Evolutionary conservation across 495 filamentous ascomycete genomes (phyloP), one percentile per base, ranked within the genome.

Genomic region (Talaromyces proteolyticus): DNA sequence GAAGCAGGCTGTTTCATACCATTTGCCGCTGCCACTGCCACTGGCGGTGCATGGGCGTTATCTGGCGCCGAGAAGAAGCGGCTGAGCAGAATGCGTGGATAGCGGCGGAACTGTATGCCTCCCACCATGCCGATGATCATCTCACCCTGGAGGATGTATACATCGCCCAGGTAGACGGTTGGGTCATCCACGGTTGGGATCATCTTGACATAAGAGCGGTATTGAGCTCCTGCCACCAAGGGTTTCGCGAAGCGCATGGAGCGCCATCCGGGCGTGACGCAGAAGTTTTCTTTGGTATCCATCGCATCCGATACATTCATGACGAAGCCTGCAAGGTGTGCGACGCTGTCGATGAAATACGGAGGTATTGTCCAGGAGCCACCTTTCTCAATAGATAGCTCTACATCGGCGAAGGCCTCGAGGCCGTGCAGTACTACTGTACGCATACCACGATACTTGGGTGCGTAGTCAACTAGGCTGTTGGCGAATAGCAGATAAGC

Each of bases 321-420:
- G n/a, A 66, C 52, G 24, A 74, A 64, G 0, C 74, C 73, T 3
- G 63, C 62, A 0, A 78, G 41, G 51, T 76, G 72, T 0, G 53
- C 56, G 7, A 74, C 51, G 19, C 62, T 67, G 42, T 78, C 74
- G 45, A 76, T 74, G 41, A 55, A 70, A 45, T 74, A 59, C 0
- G 73, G 73, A 2, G 65, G 56, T 6, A 57, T 52, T 23, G 57
- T 60, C 57, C 62, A 74, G 0, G 36, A 55, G 17, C 63, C 68
- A 19, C 53, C 50, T 18, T 19, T 37, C 0, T 62, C 53, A 1
- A 53, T 26, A 11, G 51, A 54, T 3, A 78, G 65, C 2, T 38
- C 36, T 8, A 78, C 54, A 7, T 69, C 60, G 2, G 74, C 72
- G 22, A 51, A 54, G 0, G 66, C 74, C 50, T 79, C 76, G 6